Base-by-base conservation (phyloP, 371 early-diverging fungal genomes). In the Mortierella sp. region DNA sequence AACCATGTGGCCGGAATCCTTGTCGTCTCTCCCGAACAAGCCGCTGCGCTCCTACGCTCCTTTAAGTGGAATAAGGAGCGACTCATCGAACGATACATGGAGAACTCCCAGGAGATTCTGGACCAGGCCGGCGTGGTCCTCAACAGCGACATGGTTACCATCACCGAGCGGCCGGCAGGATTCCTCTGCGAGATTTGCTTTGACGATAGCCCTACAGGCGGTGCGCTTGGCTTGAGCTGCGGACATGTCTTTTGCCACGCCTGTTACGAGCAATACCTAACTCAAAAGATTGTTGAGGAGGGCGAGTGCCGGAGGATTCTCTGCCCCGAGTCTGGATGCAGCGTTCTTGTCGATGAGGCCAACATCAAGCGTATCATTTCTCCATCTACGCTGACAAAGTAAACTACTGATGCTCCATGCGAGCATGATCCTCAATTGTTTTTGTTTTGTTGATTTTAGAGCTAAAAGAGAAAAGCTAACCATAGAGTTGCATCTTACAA, bases 31-130 rank as follows among this genome's bases (percentile, higher is more conserved):
- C 80, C 79, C 24, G 88, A 93, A 37, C 93, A 94, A 81, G 90
- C 93, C 11, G 90, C 92, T 37, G 93, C 94, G 21, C 87, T 97
- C 75, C 90, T 97, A 59, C 93, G 96, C 61, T 88, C 92, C 85
- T 97, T 94, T 88, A 90, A 92, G 78, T 98, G 98, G 98, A 97
- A 97, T 88, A 97, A 97, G 88, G 98, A 99, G 82, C 89, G 92
- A 72, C 89, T 98, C 31, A 91, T 98, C 69, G 98, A 99, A 84
- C 89, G 91, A 54, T 97, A 96, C 86, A 95, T 97, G 94, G 96
- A 96, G 61, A 87, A 91, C 50, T 91, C 95, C 0, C 94, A 93
- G 21, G 90, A 91, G 28, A 95, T 95, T 26, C 79, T 95, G 53
- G 80, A 81, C 59, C 82, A 89, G 31, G 96, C 97, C 3, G 98